Base-by-base conservation (phyloP, 208 protist species). In the Leishmania amazonensis region DNA sequence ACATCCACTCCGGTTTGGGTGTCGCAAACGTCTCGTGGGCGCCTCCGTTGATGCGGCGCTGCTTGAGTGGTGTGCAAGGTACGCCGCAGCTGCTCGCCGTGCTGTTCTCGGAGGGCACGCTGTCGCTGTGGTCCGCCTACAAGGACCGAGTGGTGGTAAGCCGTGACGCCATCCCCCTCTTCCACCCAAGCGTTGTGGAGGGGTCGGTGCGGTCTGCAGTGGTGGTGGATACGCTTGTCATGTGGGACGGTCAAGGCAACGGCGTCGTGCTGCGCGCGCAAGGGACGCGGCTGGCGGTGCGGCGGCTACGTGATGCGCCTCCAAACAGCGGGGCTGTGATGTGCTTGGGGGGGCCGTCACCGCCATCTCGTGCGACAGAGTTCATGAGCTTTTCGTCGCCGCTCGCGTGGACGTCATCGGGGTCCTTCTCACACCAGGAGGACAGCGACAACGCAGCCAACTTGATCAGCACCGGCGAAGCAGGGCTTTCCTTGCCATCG, bases 41-140 rank as follows among this genome's bases (percentile, higher is more conserved):
- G 11, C 94, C 94, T n/a, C 72, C 83, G 53, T 78, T 79, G 28
- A 90, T 95, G 85, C 76, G 89, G 17, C 80, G 81, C 40, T 93
- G 84, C 49, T 78, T 95, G 77, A 88, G 85, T 42, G 90, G 88
- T 8, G 81, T 94, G 9, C 91, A 93, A 60, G 94, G 94, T 1
- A 81, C 76, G 21, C 91, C 94, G 49, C 85, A 97, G 81, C 82
- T 97, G 31, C 91, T 97, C 60, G 79, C 89, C 42, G 87, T 97
- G 13, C 64, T 95, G 31, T 96, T 96, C 81, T 81, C 87, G 11
- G 93, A 95, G 75, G 91, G 93, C 53, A 87, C 89, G 13, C 74
- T 93, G 73, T 93, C 91, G 54, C 86, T 94, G 15, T 97, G 94
- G 94, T 93, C 89, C 8, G 94, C 94, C 3, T 94, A 93, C 86